Evolutionary conservation across 805 yeast genomes (phyloP).

Genomic region (Ogataea angusta): DNA sequence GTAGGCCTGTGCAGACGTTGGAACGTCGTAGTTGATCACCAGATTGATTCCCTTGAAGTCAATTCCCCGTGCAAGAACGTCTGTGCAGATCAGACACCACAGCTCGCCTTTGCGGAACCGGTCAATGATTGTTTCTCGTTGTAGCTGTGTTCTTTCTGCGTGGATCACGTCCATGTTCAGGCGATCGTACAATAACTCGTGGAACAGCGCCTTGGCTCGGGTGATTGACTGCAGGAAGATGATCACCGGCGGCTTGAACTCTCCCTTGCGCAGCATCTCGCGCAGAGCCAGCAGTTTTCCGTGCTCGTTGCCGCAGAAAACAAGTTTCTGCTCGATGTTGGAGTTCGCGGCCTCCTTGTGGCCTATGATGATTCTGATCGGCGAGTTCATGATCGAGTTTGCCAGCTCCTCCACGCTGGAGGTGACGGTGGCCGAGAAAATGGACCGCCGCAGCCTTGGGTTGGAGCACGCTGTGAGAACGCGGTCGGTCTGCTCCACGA

Average conservation of each 20-base stretch:
- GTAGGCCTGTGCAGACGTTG: constrained; percentile 88
- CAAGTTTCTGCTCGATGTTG: constrained; percentile 76
- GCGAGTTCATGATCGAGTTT: constrained; percentile 76
- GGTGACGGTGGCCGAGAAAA: constrained; percentile 95
- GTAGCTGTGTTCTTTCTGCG: constrained; percentile 86
- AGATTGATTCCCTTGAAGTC: constrained; percentile 94
- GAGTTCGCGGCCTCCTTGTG: constrained; percentile 90
- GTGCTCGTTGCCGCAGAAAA: constrained; percentile 88
- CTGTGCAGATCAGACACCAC: constrained; percentile 97
- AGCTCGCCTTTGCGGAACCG: constrained; percentile 84
- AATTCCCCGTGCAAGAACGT: constrained; percentile 93
- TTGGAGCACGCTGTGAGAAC: constrained; percentile 60
- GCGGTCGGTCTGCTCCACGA: constrained; percentile 87
- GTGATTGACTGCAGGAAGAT: constrained; percentile 88
- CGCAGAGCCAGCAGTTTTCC: constrained; percentile 93
- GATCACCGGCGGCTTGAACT: constrained; percentile 87
- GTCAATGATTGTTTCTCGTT: constrained; percentile 81
- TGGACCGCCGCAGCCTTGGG: constrained; percentile 58
- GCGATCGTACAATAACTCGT: constrained; percentile 87
- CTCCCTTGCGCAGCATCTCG: constrained; percentile 80
- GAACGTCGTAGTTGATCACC: constrained; percentile 95
- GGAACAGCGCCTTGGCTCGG: constrained; percentile 92
- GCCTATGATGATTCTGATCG: constrained; percentile 84
- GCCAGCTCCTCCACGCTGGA: constrained; percentile 90
- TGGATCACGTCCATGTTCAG: constrained; percentile 94